Evolutionary conservation across 106 monocot genomes (phyloP).

Genomic region (Phalaenopsis aphrodite): DNA sequence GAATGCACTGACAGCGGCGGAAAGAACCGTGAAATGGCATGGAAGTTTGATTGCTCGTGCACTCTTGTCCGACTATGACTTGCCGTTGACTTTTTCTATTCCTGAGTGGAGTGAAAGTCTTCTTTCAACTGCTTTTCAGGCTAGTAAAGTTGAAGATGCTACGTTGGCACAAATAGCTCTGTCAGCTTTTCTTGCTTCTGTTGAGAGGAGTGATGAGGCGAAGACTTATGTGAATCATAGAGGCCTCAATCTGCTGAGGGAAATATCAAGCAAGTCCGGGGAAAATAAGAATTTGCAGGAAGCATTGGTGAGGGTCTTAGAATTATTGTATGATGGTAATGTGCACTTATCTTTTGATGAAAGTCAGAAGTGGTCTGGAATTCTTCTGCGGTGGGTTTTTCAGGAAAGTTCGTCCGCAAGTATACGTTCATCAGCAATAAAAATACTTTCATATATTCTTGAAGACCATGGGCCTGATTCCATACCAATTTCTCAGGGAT

Average conservation of each 20-base stretch:
- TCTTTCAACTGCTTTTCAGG: constrained; percentile 70
- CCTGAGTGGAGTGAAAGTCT: constrained; percentile 82
- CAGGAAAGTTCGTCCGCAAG: constrained; percentile 33
- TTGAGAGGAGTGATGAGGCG: constrained; percentile 65
- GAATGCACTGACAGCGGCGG: constrained; percentile 69
- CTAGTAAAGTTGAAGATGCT: constrained; percentile 61
- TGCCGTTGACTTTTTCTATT: constrained; percentile 72
- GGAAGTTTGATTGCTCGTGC: constrained; percentile 76
- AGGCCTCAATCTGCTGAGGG: constrained; percentile 74
- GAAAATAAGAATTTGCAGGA: constrained; percentile 68
- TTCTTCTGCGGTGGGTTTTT: constrained; percentile 86
- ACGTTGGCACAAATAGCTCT: constrained; percentile 60
- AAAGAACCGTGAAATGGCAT: constrained; percentile 98
- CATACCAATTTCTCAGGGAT: constrained; percentile 91
- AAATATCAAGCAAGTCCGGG: constrained; percentile 53
- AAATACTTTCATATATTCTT: constrained; percentile 67
- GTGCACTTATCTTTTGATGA: constrained; percentile 81
- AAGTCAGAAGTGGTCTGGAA: constrained; percentile 74
- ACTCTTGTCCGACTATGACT: constrained; percentile 71
- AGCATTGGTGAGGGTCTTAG: constrained; percentile 50
- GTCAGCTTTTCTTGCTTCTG: constrained; percentile 74
- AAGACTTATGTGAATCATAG: constrained; percentile 52
- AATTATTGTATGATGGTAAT: constrained; percentile 52
- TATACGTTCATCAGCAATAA: constrained; percentile 40
- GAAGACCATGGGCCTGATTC: constrained; percentile 81